Base-by-base conservation (phyloP, 805 yeast species). In the Saturnispora saitoi region DNA sequence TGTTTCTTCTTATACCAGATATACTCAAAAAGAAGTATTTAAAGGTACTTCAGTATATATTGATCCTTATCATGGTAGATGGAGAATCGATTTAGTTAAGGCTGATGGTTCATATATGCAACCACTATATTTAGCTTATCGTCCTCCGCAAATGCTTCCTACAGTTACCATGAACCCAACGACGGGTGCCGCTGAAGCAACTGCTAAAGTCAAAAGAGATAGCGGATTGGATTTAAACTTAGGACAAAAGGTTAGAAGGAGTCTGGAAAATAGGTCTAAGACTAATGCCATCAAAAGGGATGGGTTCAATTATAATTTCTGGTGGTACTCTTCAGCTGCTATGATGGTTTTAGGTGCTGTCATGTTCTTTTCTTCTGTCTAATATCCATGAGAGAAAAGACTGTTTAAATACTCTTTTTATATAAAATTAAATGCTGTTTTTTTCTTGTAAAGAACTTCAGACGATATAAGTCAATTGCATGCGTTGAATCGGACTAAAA, bases 131-230 rank as follows among this genome's bases (percentile, higher is more conserved):
- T 74, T 93, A 64, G 96, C 95, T 2, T 93, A 90, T 70, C 77
- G 77, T 58, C 99, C 99, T 5, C 95, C 99, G 9, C 75, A 85
- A 77, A 93, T 93, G 99, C 77, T 93, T 51, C 99, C 99, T 20
- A 93, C 98, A 0, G 68, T 64, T 47, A 90, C 97, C 0, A 70
- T 93, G 73, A 91, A 90, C 66, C 99, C 99, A 20, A 86, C 95
- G 2, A 56, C 56, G 4, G 56, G 69, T 1, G 50, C 65, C 32
- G 51, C 64, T n/a, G 14, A 52, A 5, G 38, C 52, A 12, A 29
- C 41, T 15, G 32, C 48, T 2, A 45, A 42, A 12, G 49, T 32
- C 6, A 51, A 48, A 20, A 51, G 57, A 42, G 57, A 55, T 26
- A n/a, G 22, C 26, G 53, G 51, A 3, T 26, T 48, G 5, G 72